A percentile compares a stretch with the other conserved stretches of the same genome.
Evolutionary conservation across 2,329 filamentous ascomycete genomes (phyloP).

Genomic region (Talaromyces sp.): DNA sequence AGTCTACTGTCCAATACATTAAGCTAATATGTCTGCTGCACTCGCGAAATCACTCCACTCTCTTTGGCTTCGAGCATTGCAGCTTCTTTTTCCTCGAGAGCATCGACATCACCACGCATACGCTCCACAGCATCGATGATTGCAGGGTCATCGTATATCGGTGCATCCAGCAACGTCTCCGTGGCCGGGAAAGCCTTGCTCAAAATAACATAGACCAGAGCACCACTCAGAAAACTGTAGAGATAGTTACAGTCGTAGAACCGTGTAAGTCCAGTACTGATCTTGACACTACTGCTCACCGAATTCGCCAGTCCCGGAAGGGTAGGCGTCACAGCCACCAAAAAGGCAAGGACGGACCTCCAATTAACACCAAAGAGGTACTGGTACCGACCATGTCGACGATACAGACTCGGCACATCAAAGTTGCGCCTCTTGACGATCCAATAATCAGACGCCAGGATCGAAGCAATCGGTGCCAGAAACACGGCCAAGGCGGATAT

Average conservation of each 20-base stretch:
- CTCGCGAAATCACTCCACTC: background rate
- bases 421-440: slow-evolving; percentile 37
- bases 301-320: slow-evolving; percentile 25
- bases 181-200: slow-evolving; percentile 8
- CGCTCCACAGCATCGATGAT: background rate
- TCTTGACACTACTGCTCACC: slow-evolving; percentile 29
- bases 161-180: slow-evolving; percentile 10
- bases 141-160: slow-evolving; percentile 4
- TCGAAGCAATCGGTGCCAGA: slow-evolving; percentile 44
- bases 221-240: slow-evolving; percentile 30
- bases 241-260: slow-evolving; percentile 38
- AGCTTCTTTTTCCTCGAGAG: background rate
- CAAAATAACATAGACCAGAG: slow-evolving; percentile 27
- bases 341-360: slow-evolving; percentile 32
- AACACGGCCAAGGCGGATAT: slow-evolving; percentile 28
- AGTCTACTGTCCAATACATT: background rate
- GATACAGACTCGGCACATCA: slow-evolving; percentile 44
- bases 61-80: background rate
- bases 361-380: slow-evolving; percentile 32
- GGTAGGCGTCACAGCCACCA: slow-evolving; percentile 32
- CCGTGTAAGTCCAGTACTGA: slow-evolving; percentile 19
- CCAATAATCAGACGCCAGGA: slow-evolving; percentile 43
- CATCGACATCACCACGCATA: background rate
- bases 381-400: slow-evolving; percentile 41
- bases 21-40: background rate